Evolutionary conservation across 164 flowering plant genomes (phyloP), one percentile per base, ranked within the genome.

Genomic region (Kalanchoe fedtschenkoi): DNA sequence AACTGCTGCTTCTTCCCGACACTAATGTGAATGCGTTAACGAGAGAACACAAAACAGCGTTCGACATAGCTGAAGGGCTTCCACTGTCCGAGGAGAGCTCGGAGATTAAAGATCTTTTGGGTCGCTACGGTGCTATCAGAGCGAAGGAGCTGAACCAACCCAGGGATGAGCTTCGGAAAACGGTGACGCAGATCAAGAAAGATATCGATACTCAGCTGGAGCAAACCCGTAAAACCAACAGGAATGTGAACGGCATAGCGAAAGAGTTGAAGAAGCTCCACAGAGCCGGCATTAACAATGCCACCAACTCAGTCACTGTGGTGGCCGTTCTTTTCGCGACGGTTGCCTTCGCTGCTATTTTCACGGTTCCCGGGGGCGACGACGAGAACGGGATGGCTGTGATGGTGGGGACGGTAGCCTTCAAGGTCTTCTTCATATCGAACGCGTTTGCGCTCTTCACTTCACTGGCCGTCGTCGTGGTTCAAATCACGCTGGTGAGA

Each of bases 291-390:
- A 82, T 87, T 77, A 81, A 85, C 76, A 87, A 87, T 39, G 91
- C 95, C 37, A 82, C 89, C 65, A 85, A 87, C 72, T 85, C 95
- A 4, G 87, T 85, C 26, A 87, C 95, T 6, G 82, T 87, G 43
- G 95, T 87, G 15, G 95, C 95, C 17, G 90, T 82, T 34, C 80
- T 87, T 32, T 83, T 87, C 65, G 89, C 89, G 1, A 83, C 95
- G 17, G 95, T 87, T 32, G 91, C 91, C 35, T 87, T 85, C 68
- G 87, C 91, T 0, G 87, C 95, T 17, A 76, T 87, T 39, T 87
- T 87, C 71, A 81, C 86, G 6, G 81, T 87, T 38, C 93, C 93
- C n/a, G 90, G 95, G 3, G 87, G 88, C 1, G 80, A 79, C 34
- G 43, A 70, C 14, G 60, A 74, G 6, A 16, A 5, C 26, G 91